Evolutionary conservation across 371 early-diverging fungal species (phyloP).

Genomic region (Vairimorpha apis): DNA sequence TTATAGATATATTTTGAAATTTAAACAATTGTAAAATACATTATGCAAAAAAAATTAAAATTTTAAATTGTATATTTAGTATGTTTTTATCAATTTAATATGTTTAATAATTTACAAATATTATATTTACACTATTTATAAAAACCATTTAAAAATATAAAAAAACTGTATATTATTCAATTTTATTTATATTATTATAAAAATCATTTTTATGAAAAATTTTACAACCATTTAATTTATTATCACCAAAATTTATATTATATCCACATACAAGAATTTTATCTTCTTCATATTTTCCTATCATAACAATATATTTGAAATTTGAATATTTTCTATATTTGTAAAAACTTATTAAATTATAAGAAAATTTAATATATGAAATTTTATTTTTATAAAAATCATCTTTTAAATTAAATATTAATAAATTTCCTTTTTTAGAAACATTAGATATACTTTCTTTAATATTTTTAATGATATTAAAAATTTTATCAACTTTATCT

Average conservation of each 20-base stretch:
- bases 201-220: neutral
- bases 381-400: neutral
- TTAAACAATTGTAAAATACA: too few species aligned
- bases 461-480: neutral
- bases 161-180: too few species aligned
- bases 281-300: neutral
- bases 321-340: neutral
- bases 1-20: too few species aligned
- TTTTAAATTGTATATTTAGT: too few species aligned
- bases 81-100: too few species aligned
- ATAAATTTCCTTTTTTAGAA: neutral
- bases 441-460: conserved; percentile 23
- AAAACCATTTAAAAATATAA: too few species aligned
- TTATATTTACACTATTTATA: too few species aligned
- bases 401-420: conserved; percentile 13
- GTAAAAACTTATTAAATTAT: neutral
- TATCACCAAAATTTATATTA: neutral
- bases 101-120: too few species aligned
- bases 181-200: neutral
- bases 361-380: neutral
- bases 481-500: neutral
- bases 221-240: neutral
- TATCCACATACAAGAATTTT: neutral
- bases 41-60: too few species aligned
- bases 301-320: neutral